Evolutionary conservation across 2,329 filamentous ascomycete species (phyloP), one percentile per base, ranked within the genome.

Genomic region (Ophiostoma sp.): DNA sequence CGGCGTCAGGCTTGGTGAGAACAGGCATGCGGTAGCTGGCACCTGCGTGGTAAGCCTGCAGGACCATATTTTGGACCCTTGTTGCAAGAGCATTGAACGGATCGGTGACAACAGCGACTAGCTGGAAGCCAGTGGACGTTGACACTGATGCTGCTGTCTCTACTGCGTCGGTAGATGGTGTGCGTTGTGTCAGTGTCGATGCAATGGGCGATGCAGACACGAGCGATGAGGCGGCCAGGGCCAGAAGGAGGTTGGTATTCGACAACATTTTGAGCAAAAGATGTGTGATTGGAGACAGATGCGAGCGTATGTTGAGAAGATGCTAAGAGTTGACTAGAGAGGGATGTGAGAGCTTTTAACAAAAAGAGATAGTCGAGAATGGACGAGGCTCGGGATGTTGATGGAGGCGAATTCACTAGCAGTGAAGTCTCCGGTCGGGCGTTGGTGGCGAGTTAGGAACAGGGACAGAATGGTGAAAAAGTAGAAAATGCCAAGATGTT

Each of bases 1-100:
- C 25, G 2, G 74, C 71, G 39, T 74, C 69, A 36, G 78, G 76
- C 25, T 76, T 74, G 6, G 75, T 73, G 15, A 85, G 78, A 1
- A 83, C 81, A 9, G 82, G 83, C 2, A 82, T 80, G 71, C 80
- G 81, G 11, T 80, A 73, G 1, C 82, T 84, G 0, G 85, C 82
- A 48, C 84, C 84, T 7, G 80, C 79, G 77, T 86, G 85, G 55
- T 84, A 82, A 64, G 28, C 70, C 17, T 72, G 45, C 17, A 74
- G 17, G 22, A 63, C 57, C 31, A 9, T 64, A 39, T 50, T 45
- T 7, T 69, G 31, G 0, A 72, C 69, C n/a, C 7, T 3, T 7
- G 15, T 0, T 7, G 72, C 69, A 11, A 73, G 63, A 11, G 59
- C 12, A 55, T 71, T 63, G 28, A n/a, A 52, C 3, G 59, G 57